Evolutionary conservation across 2,329 filamentous ascomycete genomes (phyloP).

Genomic region (Aspergillus versicolor): DNA sequence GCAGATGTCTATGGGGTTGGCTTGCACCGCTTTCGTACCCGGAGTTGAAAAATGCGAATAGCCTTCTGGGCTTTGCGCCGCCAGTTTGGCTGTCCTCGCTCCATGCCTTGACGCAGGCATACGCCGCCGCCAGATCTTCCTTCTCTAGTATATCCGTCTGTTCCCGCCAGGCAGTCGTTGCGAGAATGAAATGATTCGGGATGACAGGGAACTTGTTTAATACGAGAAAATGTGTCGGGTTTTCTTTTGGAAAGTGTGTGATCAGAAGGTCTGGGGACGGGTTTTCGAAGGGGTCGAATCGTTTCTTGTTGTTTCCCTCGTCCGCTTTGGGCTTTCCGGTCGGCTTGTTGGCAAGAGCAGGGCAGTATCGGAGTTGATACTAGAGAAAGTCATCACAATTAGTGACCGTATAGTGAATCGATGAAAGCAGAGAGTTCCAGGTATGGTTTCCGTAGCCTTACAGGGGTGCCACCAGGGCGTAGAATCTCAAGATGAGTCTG

Average conservation of each 20-base stretch:
- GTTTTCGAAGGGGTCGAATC: conserved; percentile 46
- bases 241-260: conserved; percentile 36
- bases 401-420: not conserved
- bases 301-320: conserved; percentile 22
- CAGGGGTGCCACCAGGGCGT: conserved; percentile 33
- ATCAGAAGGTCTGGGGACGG: conserved; percentile 45
- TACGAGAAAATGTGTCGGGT: conserved; percentile 42
- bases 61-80: conserved; percentile 18
- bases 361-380: conserved; percentile 52
- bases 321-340: conserved; percentile 24
- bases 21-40: conserved; percentile 50
- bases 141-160: conserved; percentile 46
- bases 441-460: conserved; percentile 17
- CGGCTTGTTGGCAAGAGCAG: conserved; percentile 48
- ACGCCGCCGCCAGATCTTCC: conserved; percentile 42
- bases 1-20: conserved; percentile 48
- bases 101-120: conserved; percentile 46
- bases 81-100: conserved; percentile 13
- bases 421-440: not conserved
- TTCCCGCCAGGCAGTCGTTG: conserved; percentile 44
- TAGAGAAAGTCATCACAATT: conserved; percentile 17
- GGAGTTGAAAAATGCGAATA: conserved; percentile 53
- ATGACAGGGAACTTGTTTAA: conserved; percentile 53
- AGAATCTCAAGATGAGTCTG: conserved; percentile 40
- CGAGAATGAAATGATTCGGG: conserved; percentile 49